phyloP scores from a whole-genome alignment of 768 basidiomycete genomes.

The Xerocomellus dryophilus region DNA sequence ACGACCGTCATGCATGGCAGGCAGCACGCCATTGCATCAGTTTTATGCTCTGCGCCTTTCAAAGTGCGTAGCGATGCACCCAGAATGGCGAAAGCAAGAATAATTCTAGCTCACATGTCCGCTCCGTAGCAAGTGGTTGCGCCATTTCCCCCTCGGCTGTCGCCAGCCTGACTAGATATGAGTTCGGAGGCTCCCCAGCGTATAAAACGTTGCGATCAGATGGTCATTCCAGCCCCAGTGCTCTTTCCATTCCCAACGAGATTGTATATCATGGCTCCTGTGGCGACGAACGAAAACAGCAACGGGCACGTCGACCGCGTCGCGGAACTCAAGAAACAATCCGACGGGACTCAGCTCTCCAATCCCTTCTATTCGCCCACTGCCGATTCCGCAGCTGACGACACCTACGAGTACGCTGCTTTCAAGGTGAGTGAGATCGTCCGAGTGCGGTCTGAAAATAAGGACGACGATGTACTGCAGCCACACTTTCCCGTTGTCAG shows the following conservation, averaged over 20 bases:
- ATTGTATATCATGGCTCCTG: slow-evolving; percentile 44
- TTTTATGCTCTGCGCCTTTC: too few species aligned
- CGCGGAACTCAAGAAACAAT: slow-evolving; percentile 25
- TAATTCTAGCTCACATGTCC: slow-evolving; percentile 15
- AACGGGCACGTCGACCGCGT: slow-evolving; percentile 20
- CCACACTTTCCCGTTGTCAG: slow-evolving; percentile 60
- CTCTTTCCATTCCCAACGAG: neutral
- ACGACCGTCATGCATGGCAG: neutral
- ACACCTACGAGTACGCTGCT: slow-evolving; percentile 50
- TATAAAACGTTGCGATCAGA: slow-evolving; percentile 16
- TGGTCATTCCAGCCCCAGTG: too few species aligned
- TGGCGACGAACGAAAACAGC: slow-evolving; percentile 40
- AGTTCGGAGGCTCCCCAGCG: neutral
- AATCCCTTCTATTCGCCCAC: slow-evolving; percentile 72
- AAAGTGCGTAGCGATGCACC: neutral
- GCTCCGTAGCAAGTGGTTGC: slow-evolving; percentile 9
- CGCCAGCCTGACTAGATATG: slow-evolving; percentile 4
- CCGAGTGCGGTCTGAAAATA: neutral
- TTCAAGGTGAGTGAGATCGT: slow-evolving; percentile 48
- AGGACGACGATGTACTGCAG: slow-evolving; percentile 33
- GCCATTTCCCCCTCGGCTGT: slow-evolving; percentile 14
- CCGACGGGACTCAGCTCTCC: slow-evolving; percentile 31
- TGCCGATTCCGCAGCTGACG: slow-evolving; percentile 48
- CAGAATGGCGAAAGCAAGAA: slow-evolving; percentile 15
- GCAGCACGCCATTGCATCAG: neutral